Conservation (phyloP, 2,329 filamentous ascomycete genomes). For the Fusarium liriodendri region DNA sequence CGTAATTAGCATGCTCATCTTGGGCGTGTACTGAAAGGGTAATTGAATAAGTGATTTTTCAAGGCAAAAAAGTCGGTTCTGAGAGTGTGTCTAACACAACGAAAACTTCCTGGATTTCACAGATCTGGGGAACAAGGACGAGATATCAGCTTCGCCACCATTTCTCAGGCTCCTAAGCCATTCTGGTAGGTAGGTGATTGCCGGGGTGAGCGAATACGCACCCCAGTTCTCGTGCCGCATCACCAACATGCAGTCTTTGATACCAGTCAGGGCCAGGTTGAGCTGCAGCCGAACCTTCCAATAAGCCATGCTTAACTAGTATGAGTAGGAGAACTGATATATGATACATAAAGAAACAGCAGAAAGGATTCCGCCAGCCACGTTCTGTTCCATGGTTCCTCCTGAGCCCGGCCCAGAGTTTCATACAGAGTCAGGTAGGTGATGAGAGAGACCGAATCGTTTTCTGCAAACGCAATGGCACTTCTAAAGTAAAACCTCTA, state of each 20-base stretch:
- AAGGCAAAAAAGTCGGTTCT: not conserved
- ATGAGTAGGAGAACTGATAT: not conserved
- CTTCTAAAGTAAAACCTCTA: not conserved
- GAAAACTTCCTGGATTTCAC: not conserved
- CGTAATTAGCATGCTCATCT: too few relatives aligned
- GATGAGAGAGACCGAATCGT: not conserved
- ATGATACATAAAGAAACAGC: not conserved
- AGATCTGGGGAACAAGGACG: fast-evolving
- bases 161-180: not conserved
- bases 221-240: not conserved
- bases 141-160: not conserved
- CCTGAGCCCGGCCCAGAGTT: not conserved
- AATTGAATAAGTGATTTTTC: not conserved
- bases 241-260: not conserved
- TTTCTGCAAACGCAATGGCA: not conserved
- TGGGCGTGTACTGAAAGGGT: too few relatives aligned
- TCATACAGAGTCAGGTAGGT: not conserved
- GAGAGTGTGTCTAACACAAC: not conserved
- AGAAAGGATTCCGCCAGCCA: not conserved
- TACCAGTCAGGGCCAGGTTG: not conserved
- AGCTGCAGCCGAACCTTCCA: not conserved
- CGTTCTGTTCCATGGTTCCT: not conserved
- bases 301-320: not conserved
- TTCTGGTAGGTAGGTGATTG: too few relatives aligned
- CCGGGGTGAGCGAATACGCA: not conserved